Conservation (phyloP, 306 rosid species). For the Cicer judaicum region DNA sequence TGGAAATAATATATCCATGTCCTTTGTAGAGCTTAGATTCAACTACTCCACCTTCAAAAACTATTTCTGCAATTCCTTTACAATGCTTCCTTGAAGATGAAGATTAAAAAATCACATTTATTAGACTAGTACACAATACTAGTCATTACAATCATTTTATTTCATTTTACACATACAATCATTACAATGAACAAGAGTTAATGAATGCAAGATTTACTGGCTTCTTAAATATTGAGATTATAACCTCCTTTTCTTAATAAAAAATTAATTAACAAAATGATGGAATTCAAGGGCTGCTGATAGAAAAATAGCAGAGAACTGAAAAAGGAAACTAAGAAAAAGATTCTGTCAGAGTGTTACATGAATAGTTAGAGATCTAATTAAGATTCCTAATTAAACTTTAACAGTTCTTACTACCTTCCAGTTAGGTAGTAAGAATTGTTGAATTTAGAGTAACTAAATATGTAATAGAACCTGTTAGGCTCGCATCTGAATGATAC, state of each 20-base stretch:
- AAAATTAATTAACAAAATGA: background rate
- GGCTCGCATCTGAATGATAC: background rate
- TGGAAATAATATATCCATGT: slow-evolving; percentile 55
- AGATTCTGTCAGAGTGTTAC: background rate
- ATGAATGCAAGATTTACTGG: slow-evolving; percentile 4
- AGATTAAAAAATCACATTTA: background rate
- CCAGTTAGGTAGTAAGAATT: background rate
- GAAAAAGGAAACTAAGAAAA: background rate
- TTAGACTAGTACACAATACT: slow-evolving; percentile 17
- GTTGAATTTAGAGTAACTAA: background rate
- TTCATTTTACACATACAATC: slow-evolving; percentile 19
- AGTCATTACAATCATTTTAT: background rate
- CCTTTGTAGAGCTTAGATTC: slow-evolving; percentile 71
- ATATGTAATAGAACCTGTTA: background rate
- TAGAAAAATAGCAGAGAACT: background rate
- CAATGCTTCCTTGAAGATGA: slow-evolving; percentile 52
- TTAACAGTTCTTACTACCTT: background rate
- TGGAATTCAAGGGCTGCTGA: background rate
- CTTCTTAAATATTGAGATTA: slow-evolving; percentile 28
- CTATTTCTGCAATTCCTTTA: slow-evolving; percentile 65
- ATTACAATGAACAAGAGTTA: background rate
- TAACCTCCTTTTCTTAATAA: background rate
- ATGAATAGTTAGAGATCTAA: background rate
- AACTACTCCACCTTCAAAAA: slow-evolving; percentile 60
- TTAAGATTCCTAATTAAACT: background rate